Conservation (phyloP, 2,329 filamentous ascomycete genomes). For the Phialocephala subalpina region DNA sequence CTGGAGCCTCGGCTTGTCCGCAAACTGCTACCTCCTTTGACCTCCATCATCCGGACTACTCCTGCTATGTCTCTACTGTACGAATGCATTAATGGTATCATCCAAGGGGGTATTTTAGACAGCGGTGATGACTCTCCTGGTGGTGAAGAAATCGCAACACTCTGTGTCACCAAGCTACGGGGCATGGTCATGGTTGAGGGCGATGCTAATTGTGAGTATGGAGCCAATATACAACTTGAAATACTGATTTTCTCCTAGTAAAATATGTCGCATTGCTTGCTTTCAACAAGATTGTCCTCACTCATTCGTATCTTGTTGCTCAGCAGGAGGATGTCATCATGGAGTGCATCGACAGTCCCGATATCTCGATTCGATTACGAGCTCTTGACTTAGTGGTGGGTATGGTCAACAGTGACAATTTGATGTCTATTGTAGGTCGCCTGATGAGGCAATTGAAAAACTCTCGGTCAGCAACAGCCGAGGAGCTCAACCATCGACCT, state of each 20-base stretch:
- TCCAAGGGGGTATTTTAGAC: conserved; percentile 92
- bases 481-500: conserved; percentile 56
- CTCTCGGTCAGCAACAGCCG: conserved; percentile 59
- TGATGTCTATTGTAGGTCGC: conserved; percentile 84
- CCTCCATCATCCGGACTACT: conserved; percentile 91
- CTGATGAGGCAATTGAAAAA: conserved; percentile 86
- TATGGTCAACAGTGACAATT: conserved; percentile 90
- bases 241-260: conserved; percentile 59
- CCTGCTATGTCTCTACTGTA: conserved; percentile 98
- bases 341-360: conserved; percentile 93
- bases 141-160: conserved; percentile 87
- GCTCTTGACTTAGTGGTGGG: conserved; percentile 90
- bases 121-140: conserved; percentile 81
- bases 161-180: conserved; percentile 92
- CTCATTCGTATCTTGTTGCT: conserved; percentile 87
- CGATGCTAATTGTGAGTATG: conserved; percentile 83
- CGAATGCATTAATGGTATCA: conserved; percentile 98
- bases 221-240: neutral
- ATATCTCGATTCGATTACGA: conserved; percentile 94
- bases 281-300: conserved; percentile 92
- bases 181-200: conserved; percentile 95
- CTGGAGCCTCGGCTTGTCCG: conserved; percentile 90
- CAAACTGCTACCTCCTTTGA: conserved; percentile 90
- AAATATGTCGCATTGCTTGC: conserved; percentile 97
- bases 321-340: conserved; percentile 96